These are phyloP conservation scores for Closterium sp. DNA, from an alignment of 139 green algal species.

Conservation along the genomic window DNA sequence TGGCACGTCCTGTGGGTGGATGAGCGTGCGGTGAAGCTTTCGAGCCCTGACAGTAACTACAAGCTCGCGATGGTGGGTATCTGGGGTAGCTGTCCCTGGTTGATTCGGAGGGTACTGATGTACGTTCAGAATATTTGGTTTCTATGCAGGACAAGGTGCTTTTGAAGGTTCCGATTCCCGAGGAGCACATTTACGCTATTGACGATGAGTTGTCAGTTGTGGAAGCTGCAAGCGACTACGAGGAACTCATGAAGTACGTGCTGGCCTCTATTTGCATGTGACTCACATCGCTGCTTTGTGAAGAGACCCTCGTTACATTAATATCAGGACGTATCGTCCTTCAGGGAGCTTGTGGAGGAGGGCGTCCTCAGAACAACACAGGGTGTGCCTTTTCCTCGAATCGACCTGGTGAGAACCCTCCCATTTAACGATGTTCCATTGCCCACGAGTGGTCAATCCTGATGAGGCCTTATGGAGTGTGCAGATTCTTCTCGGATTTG, in stretches of 20 bases:
- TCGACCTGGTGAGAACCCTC: neutral
- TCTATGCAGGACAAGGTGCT: neutral
- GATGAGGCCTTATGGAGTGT: neutral
- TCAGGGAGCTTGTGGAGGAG: constrained; percentile 6
- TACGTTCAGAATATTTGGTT: neutral
- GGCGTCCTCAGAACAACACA: neutral
- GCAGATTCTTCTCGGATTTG: constrained; percentile 75
- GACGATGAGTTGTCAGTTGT: constrained; percentile 8
- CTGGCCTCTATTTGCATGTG: neutral
- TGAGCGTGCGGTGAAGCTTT: constrained; percentile 38
- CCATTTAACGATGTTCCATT: neutral
- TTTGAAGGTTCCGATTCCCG: constrained; percentile 11
- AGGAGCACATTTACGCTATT: constrained; percentile 9
- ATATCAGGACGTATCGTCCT: no score
- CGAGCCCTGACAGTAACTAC: constrained; percentile 49
- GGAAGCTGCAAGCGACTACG: constrained; percentile 13
- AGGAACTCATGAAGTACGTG: neutral
- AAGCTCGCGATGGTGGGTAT: constrained; percentile 25
- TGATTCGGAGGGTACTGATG: neutral
- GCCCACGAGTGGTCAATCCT: neutral
- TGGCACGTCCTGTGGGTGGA: constrained; percentile 56
- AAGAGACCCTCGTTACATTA: no score
- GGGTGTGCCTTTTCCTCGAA: neutral
- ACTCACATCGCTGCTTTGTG: no score
- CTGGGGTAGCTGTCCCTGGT: neutral